Evolutionary conservation across 2,329 filamentous ascomycete genomes (phyloP).

Genomic region (Plenodomus biglobosus): DNA sequence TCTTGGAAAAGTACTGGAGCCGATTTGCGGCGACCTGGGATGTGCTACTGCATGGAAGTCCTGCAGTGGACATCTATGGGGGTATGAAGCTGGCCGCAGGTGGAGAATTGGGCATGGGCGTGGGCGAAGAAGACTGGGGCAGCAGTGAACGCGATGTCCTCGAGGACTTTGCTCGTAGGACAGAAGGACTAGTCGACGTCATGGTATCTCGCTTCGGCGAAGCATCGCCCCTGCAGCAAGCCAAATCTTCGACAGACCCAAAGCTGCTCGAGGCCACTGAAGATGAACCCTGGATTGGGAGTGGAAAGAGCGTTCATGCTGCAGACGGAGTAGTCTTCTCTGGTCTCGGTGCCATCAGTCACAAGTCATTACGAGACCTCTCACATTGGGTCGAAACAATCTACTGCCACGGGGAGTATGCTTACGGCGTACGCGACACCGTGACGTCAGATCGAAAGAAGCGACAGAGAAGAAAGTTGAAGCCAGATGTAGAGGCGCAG

Average conservation of each 20-base stretch:
- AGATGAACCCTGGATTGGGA: constrained; percentile 69
- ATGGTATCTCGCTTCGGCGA: constrained; percentile 85
- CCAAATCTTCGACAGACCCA: constrained; percentile 29
- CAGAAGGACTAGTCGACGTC: constrained; percentile 83
- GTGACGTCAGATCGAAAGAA: constrained; percentile 65
- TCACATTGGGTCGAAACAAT: constrained; percentile 87
- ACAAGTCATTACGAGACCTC: constrained; percentile 69
- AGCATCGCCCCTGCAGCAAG: constrained; percentile 37
- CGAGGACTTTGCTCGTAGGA: constrained; percentile 78
- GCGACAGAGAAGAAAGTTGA: constrained; percentile 46
- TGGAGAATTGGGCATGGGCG: constrained; percentile 88
- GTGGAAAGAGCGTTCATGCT: constrained; percentile 65
- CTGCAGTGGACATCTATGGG: constrained; percentile 73
- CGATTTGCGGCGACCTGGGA: constrained; percentile 72
- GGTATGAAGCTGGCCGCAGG: constrained; percentile 87
- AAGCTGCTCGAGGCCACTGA: constrained; percentile 21
- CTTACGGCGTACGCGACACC: constrained; percentile 83
- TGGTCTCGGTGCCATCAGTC: constrained; percentile 72
- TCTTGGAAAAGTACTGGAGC: constrained; percentile 81
- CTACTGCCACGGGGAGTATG: constrained; percentile 77
- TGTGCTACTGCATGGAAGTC: constrained; percentile 86
- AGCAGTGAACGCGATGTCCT: constrained; percentile 92
- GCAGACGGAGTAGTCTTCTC: constrained; percentile 87
- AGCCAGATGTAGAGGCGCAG: constrained; percentile 5
- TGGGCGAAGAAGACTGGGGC: constrained; percentile 92